Evolutionary conservation across 352 stramenopile genomes (phyloP).

Genomic region (Phytophthora boehmeriae): DNA sequence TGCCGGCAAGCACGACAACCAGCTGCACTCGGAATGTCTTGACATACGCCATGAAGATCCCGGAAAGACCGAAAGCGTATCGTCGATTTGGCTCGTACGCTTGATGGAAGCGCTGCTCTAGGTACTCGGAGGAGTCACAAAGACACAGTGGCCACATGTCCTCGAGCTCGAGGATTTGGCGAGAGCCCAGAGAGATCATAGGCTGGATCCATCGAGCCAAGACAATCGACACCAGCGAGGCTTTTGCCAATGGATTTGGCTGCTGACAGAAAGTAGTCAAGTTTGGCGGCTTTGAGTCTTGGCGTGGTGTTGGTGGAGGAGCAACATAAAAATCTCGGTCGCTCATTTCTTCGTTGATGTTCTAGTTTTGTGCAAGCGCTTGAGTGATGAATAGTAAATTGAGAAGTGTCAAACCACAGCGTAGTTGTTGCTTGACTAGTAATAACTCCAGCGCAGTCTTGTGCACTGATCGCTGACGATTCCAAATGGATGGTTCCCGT

Average conservation of each 20-base stretch:
- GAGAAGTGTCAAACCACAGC: too few species aligned
- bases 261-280: slow-evolving; percentile 13
- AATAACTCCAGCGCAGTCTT: too few species aligned
- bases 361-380: too few species aligned
- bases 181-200: slow-evolving; percentile 35
- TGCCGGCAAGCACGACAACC: slow-evolving; percentile 11
- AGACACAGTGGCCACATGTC: slow-evolving; percentile 38
- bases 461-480: too few species aligned
- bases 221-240: slow-evolving; percentile 35
- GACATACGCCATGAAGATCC: slow-evolving; percentile 18
- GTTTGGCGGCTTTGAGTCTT: not conserved
- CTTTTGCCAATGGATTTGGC: slow-evolving; percentile 40
- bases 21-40: slow-evolving; percentile 27
- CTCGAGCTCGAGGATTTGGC: slow-evolving; percentile 28
- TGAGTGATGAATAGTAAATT: too few species aligned
- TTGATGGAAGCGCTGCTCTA: slow-evolving; percentile 25
- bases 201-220: slow-evolving; percentile 40
- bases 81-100: slow-evolving; percentile 20
- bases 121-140: slow-evolving; percentile 25
- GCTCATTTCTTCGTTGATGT: not conserved
- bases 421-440: too few species aligned
- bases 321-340: not conserved
- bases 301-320: not conserved
- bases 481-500: too few species aligned
- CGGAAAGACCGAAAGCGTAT: slow-evolving; percentile 18